Conservation (phyloP, 129 eudicot species). For the carrot (Daucus carota) region DNA sequence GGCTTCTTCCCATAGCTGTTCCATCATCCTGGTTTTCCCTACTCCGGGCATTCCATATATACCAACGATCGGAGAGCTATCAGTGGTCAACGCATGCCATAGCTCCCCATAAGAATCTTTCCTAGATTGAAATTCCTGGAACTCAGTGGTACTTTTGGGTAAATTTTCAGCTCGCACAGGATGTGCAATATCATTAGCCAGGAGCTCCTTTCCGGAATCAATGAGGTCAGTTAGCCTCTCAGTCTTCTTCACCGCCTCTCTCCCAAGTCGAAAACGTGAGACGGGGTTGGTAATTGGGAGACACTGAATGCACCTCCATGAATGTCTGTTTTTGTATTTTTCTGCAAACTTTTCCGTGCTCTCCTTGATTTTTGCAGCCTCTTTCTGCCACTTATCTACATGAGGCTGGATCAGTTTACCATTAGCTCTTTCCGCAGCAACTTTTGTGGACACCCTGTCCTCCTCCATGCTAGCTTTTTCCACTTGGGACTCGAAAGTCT, state of each 20-base stretch:
- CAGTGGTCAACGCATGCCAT: background rate
- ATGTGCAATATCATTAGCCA: background rate
- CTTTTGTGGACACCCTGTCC: background rate
- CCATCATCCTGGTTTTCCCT: background rate
- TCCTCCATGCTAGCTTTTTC: background rate
- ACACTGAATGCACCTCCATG: background rate
- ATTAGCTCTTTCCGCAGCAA: background rate
- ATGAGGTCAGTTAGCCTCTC: background rate
- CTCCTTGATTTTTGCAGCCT: background rate
- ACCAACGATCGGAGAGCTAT: background rate
- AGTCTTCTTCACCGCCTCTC: background rate
- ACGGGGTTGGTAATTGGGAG: background rate
- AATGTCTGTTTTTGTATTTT: background rate
- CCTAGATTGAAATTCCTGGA: background rate
- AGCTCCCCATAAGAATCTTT: background rate
- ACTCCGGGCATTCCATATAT: constrained; percentile 1
- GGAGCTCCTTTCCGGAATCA: background rate
- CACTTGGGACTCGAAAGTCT: background rate
- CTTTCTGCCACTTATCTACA: no score
- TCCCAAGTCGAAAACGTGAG: background rate
- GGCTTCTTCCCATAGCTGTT: background rate
- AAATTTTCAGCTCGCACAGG: background rate
- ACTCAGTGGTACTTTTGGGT: background rate
- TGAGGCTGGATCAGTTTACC: background rate
- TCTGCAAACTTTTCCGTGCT: background rate